These are phyloP conservation scores for Pichia gijzeniarum DNA, from an alignment of 805 yeast species.

Conservation along the genomic window DNA sequence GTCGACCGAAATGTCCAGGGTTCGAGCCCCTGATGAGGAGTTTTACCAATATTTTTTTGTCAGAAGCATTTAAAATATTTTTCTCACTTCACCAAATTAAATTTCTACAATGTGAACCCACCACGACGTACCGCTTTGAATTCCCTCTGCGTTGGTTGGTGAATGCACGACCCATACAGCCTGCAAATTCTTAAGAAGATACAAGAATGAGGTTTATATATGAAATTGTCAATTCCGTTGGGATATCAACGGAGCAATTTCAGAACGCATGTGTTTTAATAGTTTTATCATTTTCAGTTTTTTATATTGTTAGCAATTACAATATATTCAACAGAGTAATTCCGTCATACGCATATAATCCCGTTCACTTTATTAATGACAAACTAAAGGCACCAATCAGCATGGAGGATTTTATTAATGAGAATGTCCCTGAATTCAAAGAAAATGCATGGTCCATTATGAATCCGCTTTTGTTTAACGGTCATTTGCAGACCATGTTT, in stretches of 20 bases:
- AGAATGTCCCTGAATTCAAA: slow-evolving; percentile 36
- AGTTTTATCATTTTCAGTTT: slow-evolving; percentile 1
- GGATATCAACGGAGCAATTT: slow-evolving; percentile 1
- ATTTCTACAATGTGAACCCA: not conserved
- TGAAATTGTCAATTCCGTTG: not conserved
- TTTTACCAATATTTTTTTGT: slow-evolving; percentile 1
- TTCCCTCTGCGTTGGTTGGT: too few relatives aligned
- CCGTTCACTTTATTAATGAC: slow-evolving; percentile 4
- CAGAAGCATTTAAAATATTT: too few relatives aligned
- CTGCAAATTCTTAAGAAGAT: too few relatives aligned
- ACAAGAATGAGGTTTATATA: slow-evolving; percentile 1
- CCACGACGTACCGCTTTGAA: too few relatives aligned
- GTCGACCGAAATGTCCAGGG: slow-evolving; percentile 55
- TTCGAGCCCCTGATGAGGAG: slow-evolving; percentile 58
- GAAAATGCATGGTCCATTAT: slow-evolving; percentile 46
- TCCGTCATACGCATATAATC: slow-evolving; percentile 14
- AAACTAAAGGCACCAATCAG: slow-evolving; percentile 7
- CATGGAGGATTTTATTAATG: slow-evolving; percentile 20
- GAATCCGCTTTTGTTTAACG: slow-evolving; percentile 61
- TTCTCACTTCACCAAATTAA: not conserved
- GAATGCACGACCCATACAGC: too few relatives aligned
- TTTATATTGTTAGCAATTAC: slow-evolving; percentile 6
- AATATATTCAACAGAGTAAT: slow-evolving; percentile 12
- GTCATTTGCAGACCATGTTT: slow-evolving; percentile 71
- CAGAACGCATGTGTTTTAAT: slow-evolving; percentile 11